Conservation (phyloP, 2,329 filamentous ascomycete genomes). For the Epichloe typhina region DNA sequence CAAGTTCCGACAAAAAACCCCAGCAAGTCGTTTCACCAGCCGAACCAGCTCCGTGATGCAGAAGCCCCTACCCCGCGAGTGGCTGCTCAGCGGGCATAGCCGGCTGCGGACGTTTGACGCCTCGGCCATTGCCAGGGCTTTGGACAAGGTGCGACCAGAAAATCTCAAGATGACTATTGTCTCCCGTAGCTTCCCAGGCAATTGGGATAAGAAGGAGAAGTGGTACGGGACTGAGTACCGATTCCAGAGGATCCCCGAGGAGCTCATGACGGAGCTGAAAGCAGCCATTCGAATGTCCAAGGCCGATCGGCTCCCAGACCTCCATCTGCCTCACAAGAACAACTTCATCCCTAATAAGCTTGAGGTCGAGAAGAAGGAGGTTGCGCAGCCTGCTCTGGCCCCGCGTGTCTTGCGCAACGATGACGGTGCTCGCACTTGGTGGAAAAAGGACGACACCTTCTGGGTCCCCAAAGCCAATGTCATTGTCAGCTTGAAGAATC, state of each 20-base stretch:
- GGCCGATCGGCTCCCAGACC: slow-evolving; percentile 48
- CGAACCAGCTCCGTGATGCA: slow-evolving; percentile 81
- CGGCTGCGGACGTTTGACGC: slow-evolving; percentile 71
- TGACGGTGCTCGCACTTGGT: slow-evolving; percentile 71
- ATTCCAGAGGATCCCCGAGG: slow-evolving; percentile 61
- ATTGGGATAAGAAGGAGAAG: slow-evolving; percentile 79
- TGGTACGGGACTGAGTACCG: slow-evolving; percentile 98
- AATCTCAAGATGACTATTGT: slow-evolving; percentile 80
- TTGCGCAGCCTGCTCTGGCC: slow-evolving; percentile 57
- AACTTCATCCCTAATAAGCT: slow-evolving; percentile 90
- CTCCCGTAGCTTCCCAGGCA: slow-evolving; percentile 69
- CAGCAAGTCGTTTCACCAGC: slow-evolving; percentile 80
- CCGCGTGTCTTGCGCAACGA: slow-evolving; percentile 83
- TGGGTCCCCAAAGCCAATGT: slow-evolving; percentile 95
- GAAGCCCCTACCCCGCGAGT: slow-evolving; percentile 72
- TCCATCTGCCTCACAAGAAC: slow-evolving; percentile 86
- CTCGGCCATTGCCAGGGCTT: slow-evolving; percentile 57
- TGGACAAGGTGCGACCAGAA: slow-evolving; percentile 67
- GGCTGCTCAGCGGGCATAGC: slow-evolving; percentile 69
- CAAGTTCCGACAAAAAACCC: slow-evolving; percentile 85
- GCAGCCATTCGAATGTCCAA: slow-evolving; percentile 46
- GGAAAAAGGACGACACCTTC: slow-evolving; percentile 96
- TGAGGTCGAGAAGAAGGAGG: slow-evolving; percentile 87
- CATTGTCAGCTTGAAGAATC: slow-evolving; percentile 66
- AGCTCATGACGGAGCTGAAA: slow-evolving; percentile 60